Evolutionary conservation across 1,139 yeast species (phyloP).

Genomic region (Sugiyamaella neomexicana): DNA sequence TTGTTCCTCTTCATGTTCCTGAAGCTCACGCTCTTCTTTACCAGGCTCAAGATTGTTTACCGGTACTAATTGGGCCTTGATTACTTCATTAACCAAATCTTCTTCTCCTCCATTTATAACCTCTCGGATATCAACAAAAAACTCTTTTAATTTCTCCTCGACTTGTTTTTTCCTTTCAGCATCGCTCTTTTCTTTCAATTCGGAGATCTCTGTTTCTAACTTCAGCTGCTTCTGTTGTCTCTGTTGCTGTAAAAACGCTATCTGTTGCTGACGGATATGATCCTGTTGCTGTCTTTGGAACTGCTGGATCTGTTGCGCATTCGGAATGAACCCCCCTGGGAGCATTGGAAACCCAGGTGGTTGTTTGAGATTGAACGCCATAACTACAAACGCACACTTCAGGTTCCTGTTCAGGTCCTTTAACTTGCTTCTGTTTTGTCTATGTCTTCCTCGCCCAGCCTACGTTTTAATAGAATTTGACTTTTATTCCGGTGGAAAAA

Average conservation of each 20-base stretch:
- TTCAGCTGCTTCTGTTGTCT: slow-evolving; percentile 8
- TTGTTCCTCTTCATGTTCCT: not conserved
- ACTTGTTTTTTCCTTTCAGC: not conserved
- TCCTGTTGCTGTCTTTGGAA: slow-evolving; percentile 15
- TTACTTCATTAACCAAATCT: slow-evolving; percentile 9
- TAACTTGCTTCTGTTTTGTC: not conserved
- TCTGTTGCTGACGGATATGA: slow-evolving; percentile 12
- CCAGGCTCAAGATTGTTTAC: slow-evolving; percentile 7
- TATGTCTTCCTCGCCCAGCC: not conserved
- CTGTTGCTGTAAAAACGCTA: slow-evolving; percentile 13
- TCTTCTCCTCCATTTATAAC: slow-evolving; percentile 7
- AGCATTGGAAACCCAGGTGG: slow-evolving; percentile 11
- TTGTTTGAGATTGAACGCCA: slow-evolving; percentile 6
- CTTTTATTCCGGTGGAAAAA: not conserved
- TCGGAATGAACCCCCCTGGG: slow-evolving; percentile 12
- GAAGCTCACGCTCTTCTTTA: not conserved
- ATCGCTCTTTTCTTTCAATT: not conserved
- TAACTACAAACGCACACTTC: not conserved
- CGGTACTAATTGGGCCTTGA: slow-evolving; percentile 11
- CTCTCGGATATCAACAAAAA: slow-evolving; percentile 5
- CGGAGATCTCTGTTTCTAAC: slow-evolving; percentile 6
- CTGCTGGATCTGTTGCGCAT: slow-evolving; percentile 12
- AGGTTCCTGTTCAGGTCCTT: not conserved
- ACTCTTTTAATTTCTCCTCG: slow-evolving; percentile 9
- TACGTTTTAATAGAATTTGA: not conserved